phyloP scores from a whole-genome alignment of 164 flowering plant species.

The Chimonanthus praecox region DNA sequence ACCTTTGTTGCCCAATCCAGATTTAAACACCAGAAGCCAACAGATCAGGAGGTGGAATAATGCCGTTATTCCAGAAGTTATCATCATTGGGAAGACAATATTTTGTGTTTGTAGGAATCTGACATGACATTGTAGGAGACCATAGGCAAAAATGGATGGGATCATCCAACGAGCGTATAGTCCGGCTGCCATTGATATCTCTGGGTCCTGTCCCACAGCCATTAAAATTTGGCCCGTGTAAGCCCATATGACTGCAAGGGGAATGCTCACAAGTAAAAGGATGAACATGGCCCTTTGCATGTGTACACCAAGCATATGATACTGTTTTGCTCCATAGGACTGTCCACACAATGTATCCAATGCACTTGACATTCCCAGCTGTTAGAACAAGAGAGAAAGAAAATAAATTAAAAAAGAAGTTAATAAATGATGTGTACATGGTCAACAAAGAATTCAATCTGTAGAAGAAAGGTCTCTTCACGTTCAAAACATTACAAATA shows the following conservation, averaged over 20 bases:
- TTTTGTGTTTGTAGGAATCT: constrained; percentile 33
- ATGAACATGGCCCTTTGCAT: constrained; percentile 31
- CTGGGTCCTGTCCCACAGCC: constrained; percentile 24
- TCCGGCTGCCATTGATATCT: constrained; percentile 31
- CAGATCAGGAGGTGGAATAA: constrained; percentile 27
- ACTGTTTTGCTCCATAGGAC: constrained; percentile 35
- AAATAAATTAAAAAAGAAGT: neutral
- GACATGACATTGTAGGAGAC: constrained; percentile 28
- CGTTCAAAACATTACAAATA: neutral
- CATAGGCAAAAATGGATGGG: constrained; percentile 30
- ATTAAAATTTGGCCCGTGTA: constrained; percentile 22
- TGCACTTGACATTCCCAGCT: constrained; percentile 35
- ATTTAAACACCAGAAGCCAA: constrained; percentile 31
- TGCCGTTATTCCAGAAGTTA: constrained; percentile 25
- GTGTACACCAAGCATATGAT: constrained; percentile 28
- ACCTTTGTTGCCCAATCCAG: constrained; percentile 26
- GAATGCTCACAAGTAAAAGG: constrained; percentile 23
- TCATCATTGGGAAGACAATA: constrained; percentile 35
- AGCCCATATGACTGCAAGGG: constrained; percentile 29
- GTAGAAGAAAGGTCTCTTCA: neutral
- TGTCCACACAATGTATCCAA: constrained; percentile 41
- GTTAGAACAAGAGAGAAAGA: neutral
- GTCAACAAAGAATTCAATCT: neutral
- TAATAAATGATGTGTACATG: neutral
- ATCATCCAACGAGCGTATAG: constrained; percentile 29